phyloP scores from a whole-genome alignment of 2,329 filamentous ascomycete species.

The Beauveria sp. region DNA sequence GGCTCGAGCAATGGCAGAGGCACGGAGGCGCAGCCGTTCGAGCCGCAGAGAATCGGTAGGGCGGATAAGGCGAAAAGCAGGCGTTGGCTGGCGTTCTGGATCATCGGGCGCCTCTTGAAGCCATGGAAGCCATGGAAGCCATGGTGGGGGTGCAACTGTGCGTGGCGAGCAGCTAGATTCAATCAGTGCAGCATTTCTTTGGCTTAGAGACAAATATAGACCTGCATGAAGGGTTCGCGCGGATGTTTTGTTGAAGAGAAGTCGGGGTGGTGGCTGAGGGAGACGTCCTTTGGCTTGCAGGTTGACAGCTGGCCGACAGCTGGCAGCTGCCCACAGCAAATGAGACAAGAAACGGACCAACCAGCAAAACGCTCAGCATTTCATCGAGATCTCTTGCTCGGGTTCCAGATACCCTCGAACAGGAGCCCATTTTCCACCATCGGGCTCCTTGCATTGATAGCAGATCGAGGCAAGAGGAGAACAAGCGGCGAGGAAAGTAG shows the following conservation, averaged over 20 bases:
- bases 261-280: not conserved
- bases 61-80: not conserved
- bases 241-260: not conserved
- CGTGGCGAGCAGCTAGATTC: not conserved
- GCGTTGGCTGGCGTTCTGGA: not conserved
- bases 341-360: not conserved
- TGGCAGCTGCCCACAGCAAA: not conserved
- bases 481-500: not conserved
- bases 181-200: not conserved
- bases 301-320: conserved; percentile 2
- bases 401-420: not conserved
- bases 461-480: not conserved
- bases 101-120: not conserved
- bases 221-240: not conserved
- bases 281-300: not conserved
- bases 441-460: not conserved
- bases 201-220: not conserved
- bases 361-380: not conserved
- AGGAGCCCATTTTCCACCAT: not conserved
- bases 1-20: not conserved
- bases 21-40: not conserved
- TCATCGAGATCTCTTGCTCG: not conserved
- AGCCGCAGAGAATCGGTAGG: not conserved
- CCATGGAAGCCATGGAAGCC: not conserved
- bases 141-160: not conserved